Evolutionary conservation across 164 flowering plant genomes (phyloP), one percentile per base, ranked within the genome.

Genomic region (Aristolochia californica): DNA sequence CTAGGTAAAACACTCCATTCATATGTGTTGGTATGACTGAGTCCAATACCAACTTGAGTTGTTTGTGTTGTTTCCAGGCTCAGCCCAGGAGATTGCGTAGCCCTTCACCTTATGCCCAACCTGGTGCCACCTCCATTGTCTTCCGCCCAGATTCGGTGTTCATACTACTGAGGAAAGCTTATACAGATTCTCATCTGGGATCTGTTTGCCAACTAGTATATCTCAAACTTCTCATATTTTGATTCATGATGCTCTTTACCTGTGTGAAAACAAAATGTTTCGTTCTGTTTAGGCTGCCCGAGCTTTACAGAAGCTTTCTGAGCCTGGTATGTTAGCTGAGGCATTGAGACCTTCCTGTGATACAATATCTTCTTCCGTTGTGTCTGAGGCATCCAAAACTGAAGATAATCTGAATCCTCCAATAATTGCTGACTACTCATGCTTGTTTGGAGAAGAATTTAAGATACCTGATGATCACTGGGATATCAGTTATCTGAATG

Each of bases 361-460:
- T 44, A 64, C 51, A 44, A 13, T 48, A 23, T 27, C 74, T 44
- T 63, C 77, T 26, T 69, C 78, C 55, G 56, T 53, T 52, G 54
- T 58, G 30, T 84, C 77, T 40, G 88, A 80, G 53, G 56, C 10
- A 1, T 34, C 67, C 43, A 81, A 74, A 70, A 51, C 72, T 62
- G 85, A 75, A 43, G 57, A 66, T 45, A 53, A 69, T 51, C 17
- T 26, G 15, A 70, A 62, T 71, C 76, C 71, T 63, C 44, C 59
- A 44, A 55, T 60, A 20, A 58, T 81, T 59, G 68, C 63, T 57
- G 95, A 90, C 70, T 85, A 82, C 70, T 82, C 93, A 53, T 67
- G 63, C 66, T 68, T 90, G 74, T 83, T 90, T 74, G 97, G 95
- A 51, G 91, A 85, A 52, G 91, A 87, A 50, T 83, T 83, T 51